These are phyloP conservation scores for Globisporangium parvum DNA, from an alignment of 352 stramenopile genomes.

Conservation along the genomic window DNA sequence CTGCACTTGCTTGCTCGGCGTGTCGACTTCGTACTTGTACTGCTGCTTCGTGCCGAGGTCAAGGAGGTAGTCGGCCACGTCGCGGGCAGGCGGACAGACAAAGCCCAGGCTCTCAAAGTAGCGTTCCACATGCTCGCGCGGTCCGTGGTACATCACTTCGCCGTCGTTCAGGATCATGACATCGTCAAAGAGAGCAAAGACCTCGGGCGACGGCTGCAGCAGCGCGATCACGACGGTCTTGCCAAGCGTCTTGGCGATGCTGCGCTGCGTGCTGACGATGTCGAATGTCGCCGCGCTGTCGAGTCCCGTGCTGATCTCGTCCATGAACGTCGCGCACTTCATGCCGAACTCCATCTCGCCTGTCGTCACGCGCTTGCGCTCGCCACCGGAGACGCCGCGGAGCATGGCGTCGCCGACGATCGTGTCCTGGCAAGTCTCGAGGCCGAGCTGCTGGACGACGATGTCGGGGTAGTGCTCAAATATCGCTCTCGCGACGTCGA, in stretches of 20 bases:
- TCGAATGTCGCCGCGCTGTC: slow-evolving; percentile 87
- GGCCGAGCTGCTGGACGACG: slow-evolving; percentile 1
- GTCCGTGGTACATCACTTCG: slow-evolving; percentile 57
- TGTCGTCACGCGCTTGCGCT: slow-evolving; percentile 42
- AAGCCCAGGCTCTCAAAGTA: slow-evolving; percentile 44
- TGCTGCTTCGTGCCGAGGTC: slow-evolving; percentile 42
- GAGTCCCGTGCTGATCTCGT: slow-evolving; percentile 90
- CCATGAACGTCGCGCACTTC: slow-evolving; percentile 53
- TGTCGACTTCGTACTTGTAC: slow-evolving; percentile 23
- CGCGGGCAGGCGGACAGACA: slow-evolving; percentile 29
- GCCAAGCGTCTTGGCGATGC: slow-evolving; percentile 28
- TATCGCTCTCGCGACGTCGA: background rate
- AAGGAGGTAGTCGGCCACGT: slow-evolving; percentile 48
- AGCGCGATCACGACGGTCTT: slow-evolving; percentile 52
- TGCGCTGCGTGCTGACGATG: slow-evolving; percentile 66
- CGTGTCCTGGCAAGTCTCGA: slow-evolving; percentile 1
- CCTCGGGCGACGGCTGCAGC: slow-evolving; percentile 46
- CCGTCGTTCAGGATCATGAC: slow-evolving; percentile 53
- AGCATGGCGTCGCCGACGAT: slow-evolving; percentile 27
- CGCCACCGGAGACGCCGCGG: slow-evolving; percentile 41
- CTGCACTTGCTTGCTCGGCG: slow-evolving; percentile 11
- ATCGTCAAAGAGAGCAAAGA: slow-evolving; percentile 54
- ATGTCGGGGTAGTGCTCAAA: background rate
- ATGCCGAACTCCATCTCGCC: slow-evolving; percentile 64
- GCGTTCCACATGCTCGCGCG: slow-evolving; percentile 20